Evolutionary conservation across 2,329 filamentous ascomycete species (phyloP).

Genomic region (Fusarium pseudocircinatum): DNA sequence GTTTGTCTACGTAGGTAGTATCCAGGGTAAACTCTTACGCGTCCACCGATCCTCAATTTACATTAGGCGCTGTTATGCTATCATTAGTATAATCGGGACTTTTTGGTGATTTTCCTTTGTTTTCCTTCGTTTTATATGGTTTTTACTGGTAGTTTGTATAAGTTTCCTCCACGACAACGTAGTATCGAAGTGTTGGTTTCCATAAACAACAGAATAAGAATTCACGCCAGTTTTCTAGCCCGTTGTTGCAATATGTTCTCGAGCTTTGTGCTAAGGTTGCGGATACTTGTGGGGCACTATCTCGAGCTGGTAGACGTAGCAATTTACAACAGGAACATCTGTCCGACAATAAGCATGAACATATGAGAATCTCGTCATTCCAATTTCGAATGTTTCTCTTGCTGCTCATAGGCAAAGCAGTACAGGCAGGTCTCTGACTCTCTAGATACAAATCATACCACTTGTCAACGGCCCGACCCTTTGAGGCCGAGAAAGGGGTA

Average conservation of each 20-base stretch:
- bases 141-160: neutral
- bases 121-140: neutral
- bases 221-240: neutral
- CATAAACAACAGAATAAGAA: neutral
- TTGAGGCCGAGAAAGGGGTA: slow-evolving; percentile 22
- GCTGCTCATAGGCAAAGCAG: neutral
- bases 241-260: slow-evolving; percentile 1
- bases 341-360: neutral
- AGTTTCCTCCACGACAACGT: neutral
- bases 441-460: slow-evolving; percentile 18
- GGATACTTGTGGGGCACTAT: slow-evolving; percentile 11
- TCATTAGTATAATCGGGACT: neutral
- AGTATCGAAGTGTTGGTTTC: neutral
- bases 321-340: neutral
- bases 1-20: neutral
- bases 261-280: neutral
- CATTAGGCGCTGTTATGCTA: neutral
- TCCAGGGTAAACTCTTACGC: slow-evolving; percentile 14
- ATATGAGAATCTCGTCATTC: slow-evolving; percentile 8
- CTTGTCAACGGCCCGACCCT: slow-evolving; percentile 31
- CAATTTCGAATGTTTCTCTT: neutral
- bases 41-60: neutral
- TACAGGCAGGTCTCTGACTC: neutral
- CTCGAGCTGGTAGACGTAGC: neutral
- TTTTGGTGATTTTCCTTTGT: neutral